These are phyloP conservation scores for Pilobolus umbonatus DNA, from an alignment of 192 early-diverging fungal species.

Conservation along the genomic window DNA sequence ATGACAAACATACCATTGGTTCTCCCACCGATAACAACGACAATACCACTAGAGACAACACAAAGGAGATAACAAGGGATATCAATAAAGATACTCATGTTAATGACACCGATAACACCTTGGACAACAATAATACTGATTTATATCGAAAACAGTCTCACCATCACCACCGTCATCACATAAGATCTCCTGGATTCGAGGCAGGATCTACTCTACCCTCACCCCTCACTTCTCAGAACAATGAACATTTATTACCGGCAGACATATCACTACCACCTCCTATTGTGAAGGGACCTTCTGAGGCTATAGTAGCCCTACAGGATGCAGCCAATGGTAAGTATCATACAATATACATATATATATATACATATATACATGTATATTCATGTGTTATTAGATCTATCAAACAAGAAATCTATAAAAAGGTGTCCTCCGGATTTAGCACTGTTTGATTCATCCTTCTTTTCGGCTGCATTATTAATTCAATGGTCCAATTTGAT, in stretches of 20 bases:
- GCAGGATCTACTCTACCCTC: not conserved
- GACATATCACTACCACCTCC: slow-evolving; percentile 16
- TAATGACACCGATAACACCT: not conserved
- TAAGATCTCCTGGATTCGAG: slow-evolving; percentile 7
- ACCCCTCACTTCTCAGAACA: not conserved
- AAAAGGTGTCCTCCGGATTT: not conserved
- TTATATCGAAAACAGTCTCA: slow-evolving; percentile 10
- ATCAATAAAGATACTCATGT: not conserved
- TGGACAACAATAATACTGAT: too few species aligned
- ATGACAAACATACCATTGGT: not conserved
- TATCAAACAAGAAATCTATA: slow-evolving; percentile 4
- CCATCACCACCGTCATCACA: slow-evolving; percentile 21
- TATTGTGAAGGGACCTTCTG: slow-evolving; percentile 20
- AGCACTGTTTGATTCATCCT: slow-evolving; percentile 42
- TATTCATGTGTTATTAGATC: not conserved
- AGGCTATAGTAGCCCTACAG: slow-evolving; percentile 31
- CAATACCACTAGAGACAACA: not conserved
- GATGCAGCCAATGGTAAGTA: slow-evolving; percentile 30
- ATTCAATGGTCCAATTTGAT: slow-evolving; percentile 53
- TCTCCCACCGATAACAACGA: not conserved
- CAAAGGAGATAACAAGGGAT: not conserved
- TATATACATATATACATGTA: too few species aligned
- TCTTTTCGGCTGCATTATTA: slow-evolving; percentile 47
- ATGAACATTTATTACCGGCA: not conserved
- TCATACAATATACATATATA: not conserved